These are phyloP conservation scores for Leccinum disarticulatum DNA, from an alignment of 768 basidiomycete genomes.

Conservation along the genomic window DNA sequence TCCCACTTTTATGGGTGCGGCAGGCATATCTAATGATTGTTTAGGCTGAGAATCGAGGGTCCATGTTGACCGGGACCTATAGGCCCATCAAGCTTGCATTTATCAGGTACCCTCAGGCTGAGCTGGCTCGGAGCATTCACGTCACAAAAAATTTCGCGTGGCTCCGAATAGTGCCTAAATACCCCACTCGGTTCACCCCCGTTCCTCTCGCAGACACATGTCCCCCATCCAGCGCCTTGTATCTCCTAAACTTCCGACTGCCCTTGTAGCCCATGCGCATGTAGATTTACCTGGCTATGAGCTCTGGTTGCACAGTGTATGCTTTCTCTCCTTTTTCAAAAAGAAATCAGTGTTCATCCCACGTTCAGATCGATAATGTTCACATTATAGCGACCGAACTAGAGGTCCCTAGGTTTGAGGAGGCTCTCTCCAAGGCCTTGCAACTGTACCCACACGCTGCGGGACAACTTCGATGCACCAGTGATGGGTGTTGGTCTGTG, in stretches of 20 bases:
- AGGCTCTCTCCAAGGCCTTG: conserved; percentile 21
- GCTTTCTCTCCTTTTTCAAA: not conserved
- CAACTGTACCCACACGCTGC: conserved; percentile 30
- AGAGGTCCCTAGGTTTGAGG: conserved; percentile 20
- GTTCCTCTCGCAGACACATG: conserved; percentile 8
- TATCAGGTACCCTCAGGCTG: too few species aligned
- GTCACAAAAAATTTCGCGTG: too few species aligned
- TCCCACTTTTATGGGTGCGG: too few species aligned
- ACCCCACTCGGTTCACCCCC: not conserved
- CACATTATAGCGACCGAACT: conserved; percentile 19
- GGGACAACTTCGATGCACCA: conserved; percentile 17
- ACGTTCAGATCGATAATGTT: conserved; percentile 16
- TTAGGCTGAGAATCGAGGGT: too few species aligned
- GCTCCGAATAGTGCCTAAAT: too few species aligned
- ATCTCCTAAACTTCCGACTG: conserved; percentile 18
- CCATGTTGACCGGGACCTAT: too few species aligned
- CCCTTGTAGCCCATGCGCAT: conserved; percentile 4
- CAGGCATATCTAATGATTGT: too few species aligned
- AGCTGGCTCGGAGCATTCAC: too few species aligned
- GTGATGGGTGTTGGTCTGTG: conserved; percentile 19
- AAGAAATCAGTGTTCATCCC: conserved; percentile 1
- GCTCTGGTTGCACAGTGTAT: conserved; percentile 20
- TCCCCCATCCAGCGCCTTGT: conserved; percentile 17
- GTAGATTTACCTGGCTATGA: conserved; percentile 27
- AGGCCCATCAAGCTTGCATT: too few species aligned